phyloP scores from a whole-genome alignment of 192 early-diverging fungal genomes.

The Spizellomyces punctatus region DNA sequence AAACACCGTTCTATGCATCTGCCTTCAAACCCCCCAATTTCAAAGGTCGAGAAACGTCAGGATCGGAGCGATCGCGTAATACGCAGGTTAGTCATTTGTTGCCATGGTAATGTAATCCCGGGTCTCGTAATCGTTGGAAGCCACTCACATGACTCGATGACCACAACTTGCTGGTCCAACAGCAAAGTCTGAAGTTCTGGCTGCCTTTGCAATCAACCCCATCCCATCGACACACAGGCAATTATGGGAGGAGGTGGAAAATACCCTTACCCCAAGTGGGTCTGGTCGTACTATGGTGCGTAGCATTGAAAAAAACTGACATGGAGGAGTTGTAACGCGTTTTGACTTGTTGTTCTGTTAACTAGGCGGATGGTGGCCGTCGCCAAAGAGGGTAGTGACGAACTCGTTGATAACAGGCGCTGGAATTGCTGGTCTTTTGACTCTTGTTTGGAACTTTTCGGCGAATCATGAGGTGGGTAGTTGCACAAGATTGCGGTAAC shows the following conservation, averaged over 20 bases:
- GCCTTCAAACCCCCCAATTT: too few species aligned
- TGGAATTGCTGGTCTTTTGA: slow-evolving; percentile 31
- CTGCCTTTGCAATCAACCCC: neutral
- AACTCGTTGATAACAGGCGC: slow-evolving; percentile 44
- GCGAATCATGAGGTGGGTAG: slow-evolving; percentile 42
- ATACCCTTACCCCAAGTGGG: slow-evolving; percentile 49
- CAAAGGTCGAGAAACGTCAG: too few species aligned
- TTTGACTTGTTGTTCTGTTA: slow-evolving; percentile 4
- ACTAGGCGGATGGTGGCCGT: slow-evolving; percentile 50
- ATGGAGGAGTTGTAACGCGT: neutral
- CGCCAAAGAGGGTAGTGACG: slow-evolving; percentile 37
- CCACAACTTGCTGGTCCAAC: neutral
- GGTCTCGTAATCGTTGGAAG: neutral
- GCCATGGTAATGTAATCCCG: too few species aligned
- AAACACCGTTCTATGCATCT: too few species aligned
- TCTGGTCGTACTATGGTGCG: slow-evolving; percentile 37
- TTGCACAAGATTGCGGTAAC: too few species aligned
- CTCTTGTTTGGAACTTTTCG: slow-evolving; percentile 37
- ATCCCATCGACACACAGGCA: too few species aligned
- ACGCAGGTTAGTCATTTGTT: too few species aligned
- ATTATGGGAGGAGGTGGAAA: slow-evolving; percentile 45
- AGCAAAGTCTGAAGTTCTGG: neutral
- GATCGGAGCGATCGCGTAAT: too few species aligned
- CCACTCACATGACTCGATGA: neutral
- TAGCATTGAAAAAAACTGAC: neutral